Base-by-base conservation (phyloP, 2,329 filamentous ascomycete genomes). In the Mycosphaerelloides madeirae region DNA sequence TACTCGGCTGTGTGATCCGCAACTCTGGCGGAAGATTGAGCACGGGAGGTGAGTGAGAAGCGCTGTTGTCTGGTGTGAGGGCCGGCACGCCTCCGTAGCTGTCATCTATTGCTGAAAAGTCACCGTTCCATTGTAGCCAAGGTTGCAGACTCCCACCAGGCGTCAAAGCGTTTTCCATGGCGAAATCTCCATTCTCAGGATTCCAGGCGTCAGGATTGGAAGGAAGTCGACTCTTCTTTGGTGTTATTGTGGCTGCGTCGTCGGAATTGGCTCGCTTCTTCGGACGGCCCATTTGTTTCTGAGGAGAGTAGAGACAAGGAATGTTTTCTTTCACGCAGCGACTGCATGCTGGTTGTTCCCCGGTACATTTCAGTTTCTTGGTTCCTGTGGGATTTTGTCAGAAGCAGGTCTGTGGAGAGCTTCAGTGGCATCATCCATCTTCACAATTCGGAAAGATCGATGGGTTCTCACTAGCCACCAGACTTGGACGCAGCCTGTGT, bases 211-310 rank as follows among this genome's bases (percentile, higher is more conserved):
- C n/a, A n/a, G 29, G 6, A 25, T 41, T 28, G n/a, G n/a, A n/a
- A 15, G 15, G 14, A 33, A 8, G 31, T 13, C n/a, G 5, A 9
- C 6, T 9, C 9, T 25, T 25, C 22, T 25, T 25, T 4, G 38
- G 36, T 16, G 16, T 14, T 35, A 33, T 13, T 8, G 16, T 31
- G 13, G 25, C 7, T 11, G 49, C 52, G 3, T 47, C 47, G 6
- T 55, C 61, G n/a, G 63, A 61, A 38, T 66, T 58, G 46, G 60
- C 58, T 40, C 72, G 64, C 56, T 76, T 76, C 48, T 68, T 67
- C n/a, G 73, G 73, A 33, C 73, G 56, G 8, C 73, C 73, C 73
- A 76, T 76, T 29, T 62, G 66, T 56, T 73, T 75, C 41, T 71
- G 70, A 2, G 60, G 58, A 18, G 70, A 74, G 54, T 75, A 76